These are phyloP conservation scores for Trichoderma atroviride DNA, from an alignment of 2,329 filamentous ascomycete genomes.

Conservation along the genomic window DNA sequence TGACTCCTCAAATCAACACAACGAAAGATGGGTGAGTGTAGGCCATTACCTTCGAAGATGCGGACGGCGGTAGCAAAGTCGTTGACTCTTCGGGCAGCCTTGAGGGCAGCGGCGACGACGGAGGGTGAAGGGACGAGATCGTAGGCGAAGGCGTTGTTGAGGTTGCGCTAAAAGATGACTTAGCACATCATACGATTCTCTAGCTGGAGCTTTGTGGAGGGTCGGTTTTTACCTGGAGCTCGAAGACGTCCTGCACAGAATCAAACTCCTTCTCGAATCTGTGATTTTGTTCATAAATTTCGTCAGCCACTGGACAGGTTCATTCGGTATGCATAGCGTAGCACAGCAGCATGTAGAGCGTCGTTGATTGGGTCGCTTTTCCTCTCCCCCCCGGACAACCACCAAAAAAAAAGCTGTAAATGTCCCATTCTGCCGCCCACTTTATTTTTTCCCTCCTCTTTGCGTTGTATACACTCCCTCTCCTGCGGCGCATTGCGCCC, in stretches of 20 bases:
- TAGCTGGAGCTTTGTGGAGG: slow-evolving; percentile 29
- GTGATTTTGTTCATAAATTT: slow-evolving; percentile 30
- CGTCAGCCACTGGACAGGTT: slow-evolving; percentile 1
- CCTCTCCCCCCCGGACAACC: not conserved
- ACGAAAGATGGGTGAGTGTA: not conserved
- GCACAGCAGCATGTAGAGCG: not conserved
- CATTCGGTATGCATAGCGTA: not conserved
- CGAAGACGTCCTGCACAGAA: slow-evolving; percentile 95
- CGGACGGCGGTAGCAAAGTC: slow-evolving; percentile 98
- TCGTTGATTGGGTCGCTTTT: slow-evolving; percentile 9
- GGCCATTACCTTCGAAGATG: slow-evolving; percentile 87
- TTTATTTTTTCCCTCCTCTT: not conserved
- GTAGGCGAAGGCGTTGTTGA: slow-evolving; percentile 99
- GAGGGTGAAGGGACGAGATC: slow-evolving; percentile 95
- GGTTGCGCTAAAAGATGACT: slow-evolving; percentile 66
- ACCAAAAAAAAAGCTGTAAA: not conserved
- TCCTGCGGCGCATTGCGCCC: slow-evolving; percentile 7
- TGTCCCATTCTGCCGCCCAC: not conserved
- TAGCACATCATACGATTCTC: slow-evolving; percentile 33
- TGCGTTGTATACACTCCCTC: not conserved
- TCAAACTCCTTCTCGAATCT: slow-evolving; percentile 99
- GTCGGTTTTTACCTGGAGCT: slow-evolving; percentile 81
- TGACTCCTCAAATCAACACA: slow-evolving; percentile 10
- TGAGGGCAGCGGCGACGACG: slow-evolving; percentile 88
- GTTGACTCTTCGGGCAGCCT: slow-evolving; percentile 93